Conservation (phyloP, 345 rosid genomes). For the Cochlearia excelsa region DNA sequence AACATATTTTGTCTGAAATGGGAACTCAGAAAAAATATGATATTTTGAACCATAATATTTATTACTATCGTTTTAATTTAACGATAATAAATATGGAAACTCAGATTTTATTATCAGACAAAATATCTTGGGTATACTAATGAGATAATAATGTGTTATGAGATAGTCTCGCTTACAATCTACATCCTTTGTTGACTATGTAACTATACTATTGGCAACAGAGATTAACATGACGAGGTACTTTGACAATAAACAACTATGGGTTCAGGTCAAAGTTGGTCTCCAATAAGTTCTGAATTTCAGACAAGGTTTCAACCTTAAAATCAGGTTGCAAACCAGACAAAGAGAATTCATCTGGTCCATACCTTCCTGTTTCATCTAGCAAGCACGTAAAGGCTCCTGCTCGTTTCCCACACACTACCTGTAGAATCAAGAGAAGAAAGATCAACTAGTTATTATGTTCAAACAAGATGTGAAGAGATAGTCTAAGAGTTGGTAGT, state of each 20-base stretch:
- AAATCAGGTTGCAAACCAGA: slow-evolving; percentile 65
- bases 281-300: slow-evolving; percentile 58
- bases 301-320: slow-evolving; percentile 61
- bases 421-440: slow-evolving; percentile 41
- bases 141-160: neutral
- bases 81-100: too few relatives aligned
- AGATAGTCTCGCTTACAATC: slow-evolving; percentile 19
- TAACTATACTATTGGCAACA: slow-evolving; percentile 10
- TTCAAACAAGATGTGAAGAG: neutral
- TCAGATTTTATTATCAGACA: too few relatives aligned
- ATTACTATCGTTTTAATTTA: too few relatives aligned
- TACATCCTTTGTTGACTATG: slow-evolving; percentile 22
- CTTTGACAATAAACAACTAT: slow-evolving; percentile 23
- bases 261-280: slow-evolving; percentile 57
- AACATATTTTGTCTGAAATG: too few relatives aligned
- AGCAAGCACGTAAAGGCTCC: slow-evolving; percentile 91
- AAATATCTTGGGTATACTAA: too few relatives aligned
- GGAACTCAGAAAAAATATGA: too few relatives aligned
- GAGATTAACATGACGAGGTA: slow-evolving; percentile 21
- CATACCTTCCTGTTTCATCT: slow-evolving; percentile 70
- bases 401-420: slow-evolving; percentile 82
- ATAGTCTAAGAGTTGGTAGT: neutral
- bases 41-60: too few relatives aligned
- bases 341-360: slow-evolving; percentile 47
- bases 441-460: neutral